These are phyloP conservation scores for Aspergillaceae sp. DNA, from an alignment of 2,329 filamentous ascomycete species.

Conservation along the genomic window DNA sequence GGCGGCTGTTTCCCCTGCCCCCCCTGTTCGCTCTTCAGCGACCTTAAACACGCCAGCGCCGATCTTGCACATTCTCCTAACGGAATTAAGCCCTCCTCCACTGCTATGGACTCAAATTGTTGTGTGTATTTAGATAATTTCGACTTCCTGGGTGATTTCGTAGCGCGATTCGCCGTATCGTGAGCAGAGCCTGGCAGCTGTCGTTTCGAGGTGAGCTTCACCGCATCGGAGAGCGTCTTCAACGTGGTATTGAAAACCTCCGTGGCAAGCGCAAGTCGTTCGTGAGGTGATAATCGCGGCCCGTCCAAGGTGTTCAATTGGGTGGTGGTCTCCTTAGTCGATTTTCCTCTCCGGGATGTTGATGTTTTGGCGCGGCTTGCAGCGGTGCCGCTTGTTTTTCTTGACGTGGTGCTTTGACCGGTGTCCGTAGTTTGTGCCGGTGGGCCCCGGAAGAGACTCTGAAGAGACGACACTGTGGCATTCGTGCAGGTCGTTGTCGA, in stretches of 20 bases:
- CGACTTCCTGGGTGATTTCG: slow-evolving; percentile 16
- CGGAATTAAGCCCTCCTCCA: slow-evolving; percentile 19
- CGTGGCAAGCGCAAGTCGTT: slow-evolving; percentile 36
- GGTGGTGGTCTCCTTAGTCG: slow-evolving; percentile 1
- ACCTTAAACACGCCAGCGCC: slow-evolving; percentile 31
- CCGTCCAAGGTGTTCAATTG: slow-evolving; percentile 18
- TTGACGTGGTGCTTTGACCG: slow-evolving; percentile 14
- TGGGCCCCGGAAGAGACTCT: slow-evolving; percentile 28
- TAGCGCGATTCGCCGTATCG: slow-evolving; percentile 16
- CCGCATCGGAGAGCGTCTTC: slow-evolving; percentile 35
- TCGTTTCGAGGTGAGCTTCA: slow-evolving; percentile 17
- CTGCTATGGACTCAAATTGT: background rate
- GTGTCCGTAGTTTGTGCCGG: slow-evolving; percentile 13
- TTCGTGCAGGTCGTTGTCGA: slow-evolving; percentile 47
- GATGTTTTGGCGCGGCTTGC: slow-evolving; percentile 15
- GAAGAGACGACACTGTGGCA: slow-evolving; percentile 31
- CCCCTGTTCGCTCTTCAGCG: slow-evolving; percentile 23
- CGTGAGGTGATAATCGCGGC: slow-evolving; percentile 24
- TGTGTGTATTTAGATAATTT: slow-evolving; percentile 9
- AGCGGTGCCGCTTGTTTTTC: slow-evolving; percentile 11
- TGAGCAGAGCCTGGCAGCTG: background rate
- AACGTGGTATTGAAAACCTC: slow-evolving; percentile 39
- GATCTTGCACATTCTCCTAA: slow-evolving; percentile 34
- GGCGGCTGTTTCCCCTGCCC: slow-evolving; percentile 13
- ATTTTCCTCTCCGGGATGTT: background rate